Conservation (phyloP, 2,329 filamentous ascomycete genomes). For the Aspergillus sp. region DNA sequence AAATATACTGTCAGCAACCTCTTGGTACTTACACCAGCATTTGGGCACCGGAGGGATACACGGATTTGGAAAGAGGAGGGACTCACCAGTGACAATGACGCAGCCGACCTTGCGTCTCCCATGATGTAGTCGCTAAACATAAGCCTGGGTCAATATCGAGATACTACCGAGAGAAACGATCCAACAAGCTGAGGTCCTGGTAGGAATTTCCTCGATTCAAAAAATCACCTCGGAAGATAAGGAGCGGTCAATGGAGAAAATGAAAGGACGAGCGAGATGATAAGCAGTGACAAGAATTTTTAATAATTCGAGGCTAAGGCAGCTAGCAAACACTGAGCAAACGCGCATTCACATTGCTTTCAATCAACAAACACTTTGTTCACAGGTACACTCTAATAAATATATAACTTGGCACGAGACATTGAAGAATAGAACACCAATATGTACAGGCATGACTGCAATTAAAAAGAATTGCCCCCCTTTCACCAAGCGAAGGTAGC, state of each 20-base stretch:
- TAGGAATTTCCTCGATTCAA: background rate
- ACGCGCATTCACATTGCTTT: background rate
- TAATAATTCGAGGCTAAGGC: background rate
- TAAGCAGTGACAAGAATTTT: background rate
- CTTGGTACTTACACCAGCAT: background rate
- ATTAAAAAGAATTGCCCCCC: too few relatives aligned
- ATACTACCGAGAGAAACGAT: background rate
- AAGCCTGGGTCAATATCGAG: background rate
- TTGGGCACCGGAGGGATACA: background rate
- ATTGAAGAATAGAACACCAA: too few relatives aligned
- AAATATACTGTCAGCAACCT: background rate
- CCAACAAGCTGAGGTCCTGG: background rate
- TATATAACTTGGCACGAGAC: background rate
- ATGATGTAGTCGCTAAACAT: background rate
- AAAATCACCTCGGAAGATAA: background rate
- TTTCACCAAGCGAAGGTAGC: too few relatives aligned
- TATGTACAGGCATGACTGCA: too few relatives aligned
- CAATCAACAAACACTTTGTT: background rate
- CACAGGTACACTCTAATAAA: background rate
- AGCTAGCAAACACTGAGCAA: conserved; percentile 1
- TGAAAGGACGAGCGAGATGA: background rate
- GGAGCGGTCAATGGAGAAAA: background rate
- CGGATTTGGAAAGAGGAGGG: background rate
- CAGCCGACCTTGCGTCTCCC: background rate
- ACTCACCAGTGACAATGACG: background rate